A percentile compares a stretch with the other conserved stretches of the same genome.
Evolutionary conservation across 441 rosid genomes (phyloP).

Genomic region (Gossypium gossypioides): DNA sequence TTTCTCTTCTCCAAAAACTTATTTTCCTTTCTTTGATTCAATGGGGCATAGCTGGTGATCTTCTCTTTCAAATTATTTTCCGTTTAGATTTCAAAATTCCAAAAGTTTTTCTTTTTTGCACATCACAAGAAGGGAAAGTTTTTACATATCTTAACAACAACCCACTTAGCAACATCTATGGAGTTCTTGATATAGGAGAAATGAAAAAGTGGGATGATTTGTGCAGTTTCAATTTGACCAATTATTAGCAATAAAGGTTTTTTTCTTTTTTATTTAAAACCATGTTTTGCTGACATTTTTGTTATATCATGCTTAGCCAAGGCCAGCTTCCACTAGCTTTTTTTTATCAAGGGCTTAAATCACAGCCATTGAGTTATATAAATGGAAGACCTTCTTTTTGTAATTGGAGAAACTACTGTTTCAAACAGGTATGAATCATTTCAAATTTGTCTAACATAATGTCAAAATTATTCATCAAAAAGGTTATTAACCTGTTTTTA

Average conservation of each 20-base stretch:
- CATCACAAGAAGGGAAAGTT: constrained; percentile 10
- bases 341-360: neutral
- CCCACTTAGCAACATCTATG: constrained; percentile 24
- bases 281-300: neutral
- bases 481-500: neutral
- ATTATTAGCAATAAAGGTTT: neutral
- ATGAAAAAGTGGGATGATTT: neutral
- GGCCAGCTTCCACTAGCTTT: neutral
- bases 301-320: neutral
- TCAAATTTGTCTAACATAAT: neutral
- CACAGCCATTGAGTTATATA: neutral
- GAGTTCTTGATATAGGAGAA: constrained; percentile 16
- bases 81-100: too few species aligned
- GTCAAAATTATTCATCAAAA: constrained; percentile 9
- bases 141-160: constrained; percentile 12
- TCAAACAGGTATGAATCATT: neutral
- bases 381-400: neutral
- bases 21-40: constrained; percentile 16
- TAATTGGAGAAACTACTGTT: neutral
- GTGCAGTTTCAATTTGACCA: constrained; percentile 13
- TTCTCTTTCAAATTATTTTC: neutral
- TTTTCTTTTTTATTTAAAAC: neutral
- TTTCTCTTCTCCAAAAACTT: neutral
- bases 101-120: constrained; percentile 3
- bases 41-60: constrained; percentile 3